Percentiles rank a stretch among this genome's conserved stretches.
These are phyloP conservation scores for Polyporus arcularius DNA, from an alignment of 768 basidiomycete genomes.

Conservation along the genomic window DNA sequence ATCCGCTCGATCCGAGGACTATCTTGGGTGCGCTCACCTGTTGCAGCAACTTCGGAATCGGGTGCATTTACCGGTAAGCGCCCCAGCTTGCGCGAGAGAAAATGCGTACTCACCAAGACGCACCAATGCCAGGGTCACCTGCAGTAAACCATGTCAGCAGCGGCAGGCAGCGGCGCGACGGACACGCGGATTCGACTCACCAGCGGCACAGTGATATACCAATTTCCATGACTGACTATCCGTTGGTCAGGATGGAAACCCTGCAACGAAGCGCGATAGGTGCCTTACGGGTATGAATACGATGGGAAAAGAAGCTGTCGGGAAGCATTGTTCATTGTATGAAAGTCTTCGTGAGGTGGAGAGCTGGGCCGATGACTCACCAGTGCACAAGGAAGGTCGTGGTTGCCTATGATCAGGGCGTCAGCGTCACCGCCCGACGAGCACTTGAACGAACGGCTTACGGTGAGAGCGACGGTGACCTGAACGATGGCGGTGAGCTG, in stretches of 20 bases:
- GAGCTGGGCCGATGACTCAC: constrained; percentile 2
- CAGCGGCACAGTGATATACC: constrained; percentile 10
- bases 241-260: background rate
- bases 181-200: constrained; percentile 6
- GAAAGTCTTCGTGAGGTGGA: background rate
- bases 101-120: constrained; percentile 18
- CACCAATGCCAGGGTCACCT: constrained; percentile 14
- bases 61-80: background rate
- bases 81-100: background rate
- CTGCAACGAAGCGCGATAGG: background rate
- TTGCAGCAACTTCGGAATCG: constrained; percentile 1
- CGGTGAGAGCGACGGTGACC: constrained; percentile 18
- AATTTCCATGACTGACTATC: constrained; percentile 19
- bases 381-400: constrained; percentile 29
- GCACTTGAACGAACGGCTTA: background rate
- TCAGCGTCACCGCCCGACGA: background rate
- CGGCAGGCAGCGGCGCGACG: background rate
- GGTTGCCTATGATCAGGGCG: constrained; percentile 14
- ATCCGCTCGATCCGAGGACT: background rate
- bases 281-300: constrained; percentile 4
- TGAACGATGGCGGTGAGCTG: background rate
- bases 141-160: background rate
- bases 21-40: background rate
- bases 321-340: background rate
- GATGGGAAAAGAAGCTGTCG: constrained; percentile 25